A percentile compares a stretch with the other conserved stretches of the same genome.
Evolutionary conservation across 768 basidiomycete genomes (phyloP).

Genomic region (Aureoboletus auriporus): DNA sequence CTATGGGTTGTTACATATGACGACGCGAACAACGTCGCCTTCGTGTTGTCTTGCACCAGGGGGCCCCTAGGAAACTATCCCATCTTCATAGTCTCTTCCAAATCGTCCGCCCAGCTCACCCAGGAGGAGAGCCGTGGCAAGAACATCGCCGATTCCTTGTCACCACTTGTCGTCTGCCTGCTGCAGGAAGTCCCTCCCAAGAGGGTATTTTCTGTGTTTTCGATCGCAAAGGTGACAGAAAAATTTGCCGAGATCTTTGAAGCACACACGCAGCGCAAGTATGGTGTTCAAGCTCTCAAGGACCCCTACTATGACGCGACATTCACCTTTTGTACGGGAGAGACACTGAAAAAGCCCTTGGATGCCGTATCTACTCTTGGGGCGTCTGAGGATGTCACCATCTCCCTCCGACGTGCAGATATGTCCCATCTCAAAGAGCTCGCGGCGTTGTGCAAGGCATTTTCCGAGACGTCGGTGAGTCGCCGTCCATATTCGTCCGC

Average conservation of each 20-base stretch:
- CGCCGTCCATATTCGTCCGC: background rate
- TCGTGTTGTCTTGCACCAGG: slow-evolving; percentile 55
- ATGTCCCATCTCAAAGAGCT: slow-evolving; percentile 30
- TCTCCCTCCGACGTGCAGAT: slow-evolving; percentile 32
- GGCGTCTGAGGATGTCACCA: slow-evolving; percentile 9
- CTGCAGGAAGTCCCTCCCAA: slow-evolving; percentile 9
- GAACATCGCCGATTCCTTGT: slow-evolving; percentile 4
- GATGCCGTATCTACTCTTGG: background rate
- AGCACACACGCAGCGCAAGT: slow-evolving; percentile 29
- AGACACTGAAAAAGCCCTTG: slow-evolving; percentile 30
- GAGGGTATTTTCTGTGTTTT: slow-evolving; percentile 59
- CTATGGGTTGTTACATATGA: slow-evolving; percentile 32
- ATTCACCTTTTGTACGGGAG: slow-evolving; percentile 50
- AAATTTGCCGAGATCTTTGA: slow-evolving; percentile 42
- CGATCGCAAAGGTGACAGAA: slow-evolving; percentile 42
- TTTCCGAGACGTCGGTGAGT: slow-evolving; percentile 59
- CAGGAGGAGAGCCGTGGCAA: slow-evolving; percentile 9
- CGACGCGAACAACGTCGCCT: slow-evolving; percentile 16
- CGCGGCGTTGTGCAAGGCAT: slow-evolving; percentile 47
- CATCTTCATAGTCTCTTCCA: slow-evolving; percentile 33
- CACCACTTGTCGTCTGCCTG: slow-evolving; percentile 9
- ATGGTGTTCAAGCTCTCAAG: slow-evolving; percentile 23
- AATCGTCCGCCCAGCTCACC: slow-evolving; percentile 9
- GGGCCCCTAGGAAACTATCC: slow-evolving; percentile 58
- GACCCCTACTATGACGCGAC: slow-evolving; percentile 60